These are phyloP conservation scores for Cyclocybe cylindracea DNA, from an alignment of 768 basidiomycete species.

Conservation along the genomic window DNA sequence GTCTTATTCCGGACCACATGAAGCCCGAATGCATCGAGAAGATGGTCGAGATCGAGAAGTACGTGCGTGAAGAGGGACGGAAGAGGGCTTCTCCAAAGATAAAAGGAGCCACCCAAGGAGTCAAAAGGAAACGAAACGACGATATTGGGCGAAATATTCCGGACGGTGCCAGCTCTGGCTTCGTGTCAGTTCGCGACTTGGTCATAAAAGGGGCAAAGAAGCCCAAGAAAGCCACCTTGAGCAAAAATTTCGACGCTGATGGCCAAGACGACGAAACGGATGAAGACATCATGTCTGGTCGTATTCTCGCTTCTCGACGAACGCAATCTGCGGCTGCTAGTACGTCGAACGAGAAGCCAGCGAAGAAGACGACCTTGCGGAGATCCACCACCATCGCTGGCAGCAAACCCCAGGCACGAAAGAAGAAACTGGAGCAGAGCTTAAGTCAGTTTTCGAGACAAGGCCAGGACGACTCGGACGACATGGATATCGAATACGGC, in stretches of 20 bases:
- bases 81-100: constrained; percentile 35
- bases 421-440: constrained; percentile 25
- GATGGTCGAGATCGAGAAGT: constrained; percentile 79
- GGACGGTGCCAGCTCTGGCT: constrained; percentile 66
- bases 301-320: constrained; percentile 47
- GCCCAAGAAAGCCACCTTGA: constrained; percentile 33
- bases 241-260: constrained; percentile 51
- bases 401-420: constrained; percentile 24
- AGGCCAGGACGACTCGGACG: constrained; percentile 54
- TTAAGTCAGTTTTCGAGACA: constrained; percentile 44
- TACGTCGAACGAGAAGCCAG: constrained; percentile 26
- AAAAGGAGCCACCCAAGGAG: constrained; percentile 30
- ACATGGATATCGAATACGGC: constrained; percentile 55
- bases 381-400: constrained; percentile 44
- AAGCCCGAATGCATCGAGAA: constrained; percentile 81
- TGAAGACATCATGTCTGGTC: constrained; percentile 61
- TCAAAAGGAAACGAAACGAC: constrained; percentile 73
- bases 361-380: constrained; percentile 37
- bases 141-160: constrained; percentile 74
- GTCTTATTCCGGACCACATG: constrained; percentile 76
- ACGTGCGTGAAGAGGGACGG: constrained; percentile 54
- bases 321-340: constrained; percentile 46
- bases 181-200: constrained; percentile 68
- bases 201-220: constrained; percentile 53
- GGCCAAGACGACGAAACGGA: constrained; percentile 72